Conservation (phyloP, 1,284 basidiomycete genomes). For the Cutaneotrichosporon dermatis region DNA sequence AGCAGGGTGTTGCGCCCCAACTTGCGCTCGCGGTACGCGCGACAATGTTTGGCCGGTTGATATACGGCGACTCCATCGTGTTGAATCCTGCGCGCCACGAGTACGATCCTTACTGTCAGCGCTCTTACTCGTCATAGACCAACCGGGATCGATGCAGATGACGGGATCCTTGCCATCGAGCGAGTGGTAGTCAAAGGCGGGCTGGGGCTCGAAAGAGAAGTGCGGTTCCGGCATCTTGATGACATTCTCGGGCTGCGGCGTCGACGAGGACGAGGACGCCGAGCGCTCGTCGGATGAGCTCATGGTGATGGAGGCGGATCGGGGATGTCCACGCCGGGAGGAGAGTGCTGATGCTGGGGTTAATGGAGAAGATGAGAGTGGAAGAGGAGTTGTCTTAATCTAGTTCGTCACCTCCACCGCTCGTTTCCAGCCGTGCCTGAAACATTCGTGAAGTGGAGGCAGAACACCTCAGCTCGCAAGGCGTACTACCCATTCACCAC, state of each 20-base stretch:
- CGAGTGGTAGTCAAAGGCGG: conserved; percentile 32
- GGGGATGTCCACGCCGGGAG: too few species aligned
- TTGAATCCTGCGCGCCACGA: conserved; percentile 84
- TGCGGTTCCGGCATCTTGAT: conserved; percentile 33
- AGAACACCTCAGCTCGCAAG: neutral
- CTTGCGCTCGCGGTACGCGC: conserved; percentile 82
- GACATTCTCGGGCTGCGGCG: conserved; percentile 19
- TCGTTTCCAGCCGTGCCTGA: neutral
- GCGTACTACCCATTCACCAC: too few species aligned
- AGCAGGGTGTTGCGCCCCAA: conserved; percentile 71
- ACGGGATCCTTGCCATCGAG: conserved; percentile 28
- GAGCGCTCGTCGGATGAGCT: neutral
- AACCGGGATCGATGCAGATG: conserved; percentile 86
- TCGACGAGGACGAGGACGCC: conserved; percentile 16
- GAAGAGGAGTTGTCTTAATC: too few species aligned
- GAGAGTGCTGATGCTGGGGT: too few species aligned
- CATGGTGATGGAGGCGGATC: neutral
- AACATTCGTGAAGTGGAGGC: conserved; percentile 4
- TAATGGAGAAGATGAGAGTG: too few species aligned
- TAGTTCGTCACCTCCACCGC: neutral
- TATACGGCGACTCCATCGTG: conserved; percentile 48
- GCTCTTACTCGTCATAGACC: conserved; percentile 9
- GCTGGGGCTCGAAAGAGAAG: conserved; percentile 25
- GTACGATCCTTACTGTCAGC: conserved; percentile 57
- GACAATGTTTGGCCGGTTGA: conserved; percentile 68